A percentile compares a stretch with the other conserved stretches of the same genome.
Conservation (phyloP, 2,329 filamentous ascomycete genomes). For the Hypoxylon sp. region DNA sequence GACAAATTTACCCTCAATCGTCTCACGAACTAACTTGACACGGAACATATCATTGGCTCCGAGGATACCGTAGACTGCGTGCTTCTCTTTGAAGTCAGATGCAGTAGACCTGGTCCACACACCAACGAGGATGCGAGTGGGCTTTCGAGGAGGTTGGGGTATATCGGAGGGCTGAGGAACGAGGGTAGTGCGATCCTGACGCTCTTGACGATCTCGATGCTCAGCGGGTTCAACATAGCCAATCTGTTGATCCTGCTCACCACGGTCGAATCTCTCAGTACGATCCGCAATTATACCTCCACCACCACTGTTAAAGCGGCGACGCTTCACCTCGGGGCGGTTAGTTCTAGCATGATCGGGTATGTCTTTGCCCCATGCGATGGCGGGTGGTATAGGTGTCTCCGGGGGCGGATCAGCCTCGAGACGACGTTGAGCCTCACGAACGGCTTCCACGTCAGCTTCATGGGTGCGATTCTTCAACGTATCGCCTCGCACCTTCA, state of each 20-base stretch:
- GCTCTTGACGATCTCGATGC: constrained; percentile 21
- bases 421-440: constrained; percentile 60
- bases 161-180: constrained; percentile 23
- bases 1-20: constrained; percentile 68
- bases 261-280: constrained; percentile 14
- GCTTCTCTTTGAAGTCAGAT: constrained; percentile 61
- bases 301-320: constrained; percentile 57
- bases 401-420: constrained; percentile 59
- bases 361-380: constrained; percentile 64
- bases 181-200: constrained; percentile 37
- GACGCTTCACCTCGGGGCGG: constrained; percentile 60
- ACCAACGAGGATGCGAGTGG: constrained; percentile 69
- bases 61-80: constrained; percentile 72
- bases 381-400: constrained; percentile 55
- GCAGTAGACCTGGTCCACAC: constrained; percentile 69
- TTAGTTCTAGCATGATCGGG: constrained; percentile 57
- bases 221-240: constrained; percentile 4
- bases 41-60: constrained; percentile 74
- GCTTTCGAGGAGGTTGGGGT: constrained; percentile 53
- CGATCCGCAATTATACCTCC: constrained; percentile 52
- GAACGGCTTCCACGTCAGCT: constrained; percentile 58
- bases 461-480: constrained; percentile 50
- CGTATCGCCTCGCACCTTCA: constrained; percentile 63
- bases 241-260: constrained; percentile 7
- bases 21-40: constrained; percentile 70